These are phyloP conservation scores for Xylariaceae sp. DNA, from an alignment of 2,329 filamentous ascomycete species.

Conservation along the genomic window DNA sequence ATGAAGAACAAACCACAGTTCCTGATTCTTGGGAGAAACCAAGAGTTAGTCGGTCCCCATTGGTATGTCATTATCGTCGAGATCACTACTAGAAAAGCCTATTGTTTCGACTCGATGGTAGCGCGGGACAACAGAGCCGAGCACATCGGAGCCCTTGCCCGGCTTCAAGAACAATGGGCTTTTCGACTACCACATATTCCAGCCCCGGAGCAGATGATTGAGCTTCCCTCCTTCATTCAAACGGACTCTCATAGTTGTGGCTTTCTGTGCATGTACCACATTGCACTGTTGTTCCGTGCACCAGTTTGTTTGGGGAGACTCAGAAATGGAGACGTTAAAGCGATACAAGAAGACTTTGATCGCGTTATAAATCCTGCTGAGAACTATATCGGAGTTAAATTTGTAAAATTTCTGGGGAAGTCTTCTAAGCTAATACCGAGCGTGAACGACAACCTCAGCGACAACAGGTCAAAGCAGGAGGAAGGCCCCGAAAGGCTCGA, in stretches of 20 bases:
- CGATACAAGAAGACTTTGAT: background rate
- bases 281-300: slow-evolving; percentile 1
- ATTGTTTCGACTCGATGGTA: slow-evolving; percentile 13
- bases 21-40: slow-evolving; percentile 2
- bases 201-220: background rate
- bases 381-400: slow-evolving; percentile 2
- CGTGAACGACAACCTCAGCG: background rate
- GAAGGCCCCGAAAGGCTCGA: background rate
- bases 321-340: background rate
- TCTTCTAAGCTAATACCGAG: no score
- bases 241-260: background rate
- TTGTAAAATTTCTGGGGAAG: background rate
- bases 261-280: slow-evolving; percentile 10
- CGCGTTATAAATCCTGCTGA: background rate
- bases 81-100: background rate
- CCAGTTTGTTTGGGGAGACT: background rate
- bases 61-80: slow-evolving; percentile 15
- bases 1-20: slow-evolving; percentile 3
- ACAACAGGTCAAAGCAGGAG: background rate
- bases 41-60: background rate
- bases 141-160: slow-evolving; percentile 1
- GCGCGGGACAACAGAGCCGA: background rate
- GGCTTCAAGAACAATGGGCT: slow-evolving; percentile 1
- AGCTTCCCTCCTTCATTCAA: slow-evolving; percentile 2
- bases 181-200: slow-evolving; percentile 1